A percentile compares a stretch with the other conserved stretches of the same genome.
Evolutionary conservation across 2,329 filamentous ascomycete species (phyloP).

Genomic region (Colletotrichum sp.): DNA sequence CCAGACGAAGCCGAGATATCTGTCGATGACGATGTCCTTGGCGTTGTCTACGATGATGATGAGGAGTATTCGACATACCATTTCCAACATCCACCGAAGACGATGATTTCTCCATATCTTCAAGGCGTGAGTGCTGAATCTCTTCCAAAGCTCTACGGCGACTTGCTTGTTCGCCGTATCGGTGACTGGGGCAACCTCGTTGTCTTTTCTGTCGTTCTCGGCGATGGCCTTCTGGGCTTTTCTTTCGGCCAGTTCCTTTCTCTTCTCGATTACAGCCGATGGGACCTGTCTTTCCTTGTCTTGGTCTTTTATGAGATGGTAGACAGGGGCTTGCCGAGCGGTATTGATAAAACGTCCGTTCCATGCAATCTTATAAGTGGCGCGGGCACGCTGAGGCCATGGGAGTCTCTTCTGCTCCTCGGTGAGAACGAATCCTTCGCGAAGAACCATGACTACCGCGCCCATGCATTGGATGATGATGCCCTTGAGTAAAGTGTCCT

Average conservation of each 20-base stretch:
- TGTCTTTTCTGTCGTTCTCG: neutral
- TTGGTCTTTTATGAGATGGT: neutral
- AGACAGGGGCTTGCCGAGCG: neutral
- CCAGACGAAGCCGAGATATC: neutral
- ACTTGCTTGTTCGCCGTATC: neutral
- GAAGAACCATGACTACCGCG: slow-evolving; percentile 2
- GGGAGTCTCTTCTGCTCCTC: slow-evolving; percentile 3
- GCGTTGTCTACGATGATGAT: neutral
- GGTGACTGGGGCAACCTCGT: neutral
- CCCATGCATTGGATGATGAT: slow-evolving; percentile 1
- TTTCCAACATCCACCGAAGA: neutral
- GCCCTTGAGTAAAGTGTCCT: neutral
- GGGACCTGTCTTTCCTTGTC: neutral
- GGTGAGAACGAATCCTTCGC: slow-evolving; percentile 7
- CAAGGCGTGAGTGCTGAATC: neutral
- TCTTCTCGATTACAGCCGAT: neutral
- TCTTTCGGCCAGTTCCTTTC: neutral
- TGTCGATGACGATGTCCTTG: neutral
- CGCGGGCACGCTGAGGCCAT: neutral
- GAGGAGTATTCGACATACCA: neutral
- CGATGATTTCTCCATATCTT: neutral
- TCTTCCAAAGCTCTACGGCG: neutral
- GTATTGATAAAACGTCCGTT: slow-evolving; percentile 8
- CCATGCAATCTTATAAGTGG: slow-evolving; percentile 6
- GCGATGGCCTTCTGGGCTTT: neutral